Base-by-base conservation (phyloP, 1,284 basidiomycete genomes). In the Porogramme epimiltina region DNA sequence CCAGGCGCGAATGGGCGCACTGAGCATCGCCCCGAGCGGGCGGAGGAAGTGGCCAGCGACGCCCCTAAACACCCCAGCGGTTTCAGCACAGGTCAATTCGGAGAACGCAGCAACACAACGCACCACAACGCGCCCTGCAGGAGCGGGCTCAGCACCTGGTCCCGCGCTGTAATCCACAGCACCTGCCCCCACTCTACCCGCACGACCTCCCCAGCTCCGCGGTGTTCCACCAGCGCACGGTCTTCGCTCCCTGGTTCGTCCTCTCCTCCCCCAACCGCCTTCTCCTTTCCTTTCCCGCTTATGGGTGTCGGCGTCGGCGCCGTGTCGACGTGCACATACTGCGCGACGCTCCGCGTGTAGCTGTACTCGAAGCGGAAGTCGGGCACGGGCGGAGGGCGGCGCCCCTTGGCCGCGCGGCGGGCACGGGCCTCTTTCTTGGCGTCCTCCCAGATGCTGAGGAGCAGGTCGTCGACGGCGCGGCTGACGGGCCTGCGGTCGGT, bases 361-460 rank as follows among this genome's bases (percentile, higher is more conserved):
- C 80, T 82, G 49, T 81, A 76, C 62, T 90, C 88, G 70, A 87
- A 89, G 18, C 87, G 85, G 40, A 89, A 70, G 64, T 90, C 87
- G 25, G 87, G 86, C 9, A 67, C 54, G 8, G 61, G 50, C 6
- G 58, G 58, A 24, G 56, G 54, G 38, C 54, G 58, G 28, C 58
- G 54, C 38, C 55, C 52, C 36, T 55, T 52, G 5, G 54, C 41
- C 41, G 54, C 45, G 42, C 49, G 47, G 23, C 53, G 52, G 18
- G 41, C 47, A 20, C 42, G 49, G 20, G 49, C 54, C 24, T 56
- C 47, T 26, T n/a, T n/a, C n/a, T n/a, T n/a, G n/a, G 49, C 38
- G 28, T 56, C 55, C 9, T 56, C 58, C 22, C 48, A 54, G 4
- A 38, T 41, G 40, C 47, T n/a, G n/a, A n/a, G 49, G 8, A 59